These are phyloP conservation scores for Paspalum notatum DNA, from an alignment of 176 grass and related monocot species.

Conservation along the genomic window DNA sequence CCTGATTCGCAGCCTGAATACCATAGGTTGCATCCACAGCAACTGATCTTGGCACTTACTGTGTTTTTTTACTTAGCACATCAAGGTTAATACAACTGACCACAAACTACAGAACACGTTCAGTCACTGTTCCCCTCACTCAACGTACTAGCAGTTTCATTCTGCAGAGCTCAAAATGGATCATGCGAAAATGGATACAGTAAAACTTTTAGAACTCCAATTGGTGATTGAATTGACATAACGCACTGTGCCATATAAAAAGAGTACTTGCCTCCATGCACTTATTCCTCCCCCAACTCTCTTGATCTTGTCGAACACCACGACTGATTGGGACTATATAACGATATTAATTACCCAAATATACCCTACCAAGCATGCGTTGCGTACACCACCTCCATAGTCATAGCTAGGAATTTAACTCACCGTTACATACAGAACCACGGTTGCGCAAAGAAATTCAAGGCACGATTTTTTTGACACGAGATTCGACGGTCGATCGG, in stretches of 20 bases:
- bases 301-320: conserved; percentile 34
- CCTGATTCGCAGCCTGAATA: neutral
- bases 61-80: no score
- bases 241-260: conserved; percentile 37
- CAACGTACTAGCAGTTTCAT: neutral
- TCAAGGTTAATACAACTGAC: neutral
- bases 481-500: neutral
- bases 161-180: neutral
- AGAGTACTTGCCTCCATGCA: conserved; percentile 59
- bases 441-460: conserved; percentile 9
- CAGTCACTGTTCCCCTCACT: neutral
- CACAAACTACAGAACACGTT: neutral
- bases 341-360: conserved; percentile 24
- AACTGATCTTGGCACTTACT: no score
- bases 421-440: conserved; percentile 30
- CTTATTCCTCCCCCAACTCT: conserved; percentile 52
- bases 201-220: neutral
- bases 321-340: conserved; percentile 25
- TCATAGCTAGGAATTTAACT: conserved; percentile 28
- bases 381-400: conserved; percentile 7
- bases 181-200: neutral
- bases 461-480: conserved; percentile 24
- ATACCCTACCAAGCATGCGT: conserved; percentile 41
- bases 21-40: neutral
- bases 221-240: conserved; percentile 32